Base-by-base conservation (phyloP, 257 asterid species). In the Jasminum sambac region DNA sequence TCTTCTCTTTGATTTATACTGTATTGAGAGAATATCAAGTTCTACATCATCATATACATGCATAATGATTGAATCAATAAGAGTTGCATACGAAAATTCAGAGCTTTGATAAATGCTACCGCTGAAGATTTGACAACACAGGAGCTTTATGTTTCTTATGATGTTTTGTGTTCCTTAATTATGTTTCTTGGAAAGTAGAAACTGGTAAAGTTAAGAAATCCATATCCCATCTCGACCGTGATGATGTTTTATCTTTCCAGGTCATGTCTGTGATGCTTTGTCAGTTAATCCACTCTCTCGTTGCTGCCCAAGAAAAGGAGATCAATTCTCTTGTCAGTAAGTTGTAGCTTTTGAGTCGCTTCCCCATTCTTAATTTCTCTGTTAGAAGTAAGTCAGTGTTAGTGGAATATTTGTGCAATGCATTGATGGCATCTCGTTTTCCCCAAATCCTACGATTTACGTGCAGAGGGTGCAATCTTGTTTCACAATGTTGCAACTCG, bases 271-370 rank as follows among this genome's bases (percentile, higher is more conserved):
- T 68, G 89, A 89, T 87, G 88, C 96, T 11, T 77, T 87, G 30
- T 83, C 94, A 39, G 69, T 89, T 60, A 90, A 93, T 69, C 94
- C 91, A 21, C 74, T 74, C 55, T 75, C 92, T 61, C 89, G 76
- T 13, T 93, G 98, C 78, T 93, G 97, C 78, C 87, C 87, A 5
- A 46, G 40, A 21, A 85, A 79, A 67, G 84, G 89, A 80, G 95
- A 90, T 41, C 87, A 82, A 64, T 93, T 82, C 75, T 84, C 98
- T 74, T 93, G 98, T 82, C 87, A 84, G 98, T 92, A 90, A 92
- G 96, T 89, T 77, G 41, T 78, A 84, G 83, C 73, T 66, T 70
- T 41, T 43, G 50, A 62, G 67, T 74, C 64, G 13, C 11, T 55
- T 55, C 7, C 3, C 34, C 38, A 19, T 26, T 69, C 52, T 43